Percentiles rank a stretch among this genome's conserved stretches.
Evolutionary conservation across 148 eudicot species (phyloP).

Genomic region (Rhododendron ferrugineum): DNA sequence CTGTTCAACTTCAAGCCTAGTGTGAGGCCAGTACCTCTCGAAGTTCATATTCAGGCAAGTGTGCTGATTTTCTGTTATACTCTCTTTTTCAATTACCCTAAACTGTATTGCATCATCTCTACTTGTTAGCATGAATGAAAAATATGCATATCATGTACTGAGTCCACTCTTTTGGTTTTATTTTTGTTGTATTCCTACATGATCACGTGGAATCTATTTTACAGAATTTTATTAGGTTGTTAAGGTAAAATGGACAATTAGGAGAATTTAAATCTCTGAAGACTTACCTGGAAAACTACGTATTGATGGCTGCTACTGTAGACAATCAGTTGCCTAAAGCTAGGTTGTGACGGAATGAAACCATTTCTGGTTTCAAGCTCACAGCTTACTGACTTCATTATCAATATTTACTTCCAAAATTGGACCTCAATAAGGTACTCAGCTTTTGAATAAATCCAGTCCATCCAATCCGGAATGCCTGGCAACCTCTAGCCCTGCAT

Average conservation of each 20-base stretch:
- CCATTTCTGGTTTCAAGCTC: not conserved
- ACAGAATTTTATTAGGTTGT: not conserved
- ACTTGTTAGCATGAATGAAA: not conserved
- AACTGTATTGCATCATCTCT: not conserved
- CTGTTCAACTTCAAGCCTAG: slow-evolving; percentile 96
- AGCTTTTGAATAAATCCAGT: not conserved
- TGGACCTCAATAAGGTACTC: not conserved
- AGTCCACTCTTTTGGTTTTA: not conserved
- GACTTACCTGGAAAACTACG: not conserved
- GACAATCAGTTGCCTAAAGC: not conserved
- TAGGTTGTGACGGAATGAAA: not conserved
- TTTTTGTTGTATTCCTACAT: not conserved
- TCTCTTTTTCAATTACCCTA: not conserved
- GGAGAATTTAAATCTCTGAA: not conserved
- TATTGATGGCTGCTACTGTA: not conserved
- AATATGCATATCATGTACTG: not conserved
- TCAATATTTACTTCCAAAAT: too few relatives aligned
- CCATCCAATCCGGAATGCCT: not conserved
- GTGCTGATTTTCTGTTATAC: not conserved
- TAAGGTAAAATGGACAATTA: not conserved
- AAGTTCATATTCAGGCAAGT: slow-evolving; percentile 96
- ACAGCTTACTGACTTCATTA: not conserved
- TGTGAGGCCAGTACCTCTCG: slow-evolving; percentile 97
- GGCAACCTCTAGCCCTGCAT: not conserved
- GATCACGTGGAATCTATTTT: not conserved